Evolutionary conservation across 257 asterid species (phyloP).

Genomic region (Petunia axillaris): DNA sequence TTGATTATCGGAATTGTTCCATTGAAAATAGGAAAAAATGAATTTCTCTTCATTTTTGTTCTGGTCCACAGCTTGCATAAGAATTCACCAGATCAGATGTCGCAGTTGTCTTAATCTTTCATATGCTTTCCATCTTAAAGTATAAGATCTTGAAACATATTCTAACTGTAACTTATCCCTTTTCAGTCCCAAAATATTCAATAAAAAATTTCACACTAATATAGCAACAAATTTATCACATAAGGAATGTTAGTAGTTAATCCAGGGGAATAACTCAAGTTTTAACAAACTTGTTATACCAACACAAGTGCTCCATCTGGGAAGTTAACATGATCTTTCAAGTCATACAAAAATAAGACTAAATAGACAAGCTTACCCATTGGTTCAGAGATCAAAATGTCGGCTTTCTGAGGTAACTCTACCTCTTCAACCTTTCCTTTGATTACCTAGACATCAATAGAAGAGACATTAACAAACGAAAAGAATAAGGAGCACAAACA

Average conservation of each 20-base stretch:
- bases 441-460: conserved; percentile 63
- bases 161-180: conserved; percentile 10
- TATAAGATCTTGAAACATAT: background rate
- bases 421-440: conserved; percentile 97
- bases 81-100: background rate
- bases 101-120: background rate
- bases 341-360: background rate
- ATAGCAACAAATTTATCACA: background rate
- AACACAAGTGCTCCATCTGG: background rate
- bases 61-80: background rate
- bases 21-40: background rate
- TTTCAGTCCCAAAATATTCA: background rate
- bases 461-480: conserved; percentile 19
- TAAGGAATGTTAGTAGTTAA: background rate
- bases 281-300: background rate
- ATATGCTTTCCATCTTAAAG: background rate
- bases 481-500: background rate
- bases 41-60: background rate
- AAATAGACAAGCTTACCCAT: conserved; percentile 67
- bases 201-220: background rate
- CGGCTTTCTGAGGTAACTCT: conserved; percentile 94
- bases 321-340: conserved; percentile 6
- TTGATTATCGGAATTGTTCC: background rate
- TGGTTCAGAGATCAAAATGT: conserved; percentile 96
- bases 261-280: conserved; percentile 8